Evolutionary conservation across 441 rosid genomes (phyloP).

Genomic region (Cnidoscolus chayamansa): DNA sequence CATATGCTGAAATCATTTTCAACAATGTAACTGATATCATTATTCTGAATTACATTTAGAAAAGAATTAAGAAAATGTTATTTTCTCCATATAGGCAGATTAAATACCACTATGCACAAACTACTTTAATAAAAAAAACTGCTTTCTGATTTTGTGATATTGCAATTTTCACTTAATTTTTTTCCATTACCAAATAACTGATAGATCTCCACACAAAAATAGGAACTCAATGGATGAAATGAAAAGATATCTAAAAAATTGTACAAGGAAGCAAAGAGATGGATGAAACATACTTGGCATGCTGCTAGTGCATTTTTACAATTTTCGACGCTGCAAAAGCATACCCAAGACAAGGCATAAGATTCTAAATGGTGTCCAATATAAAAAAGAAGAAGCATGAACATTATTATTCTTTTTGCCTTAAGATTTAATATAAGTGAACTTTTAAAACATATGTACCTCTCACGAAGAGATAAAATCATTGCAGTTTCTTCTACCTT

Average conservation of each 20-base stretch:
- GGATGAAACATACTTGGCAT: conserved; percentile 57
- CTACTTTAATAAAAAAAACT: neutral
- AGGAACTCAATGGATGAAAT: neutral
- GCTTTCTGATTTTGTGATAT: neutral
- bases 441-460: conserved; percentile 37
- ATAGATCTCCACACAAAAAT: neutral
- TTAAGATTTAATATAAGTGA: neutral
- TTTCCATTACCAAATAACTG: neutral
- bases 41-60: too few relatives aligned
- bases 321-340: conserved; percentile 68
- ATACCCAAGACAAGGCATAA: neutral
- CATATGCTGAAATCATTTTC: too few relatives aligned
- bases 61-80: neutral
- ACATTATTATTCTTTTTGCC: neutral
- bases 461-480: conserved; percentile 89
- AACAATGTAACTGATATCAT: too few relatives aligned
- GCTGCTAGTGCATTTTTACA: conserved; percentile 70
- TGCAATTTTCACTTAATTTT: neutral
- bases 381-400: neutral
- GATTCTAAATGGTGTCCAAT: conserved; percentile 8
- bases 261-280: conserved; percentile 14
- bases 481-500: conserved; percentile 84
- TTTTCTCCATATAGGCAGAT: neutral
- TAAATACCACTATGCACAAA: neutral
- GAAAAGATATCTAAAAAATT: neutral